Conservation (phyloP, 257 asterid genomes). For the Ilex aquifolium region DNA sequence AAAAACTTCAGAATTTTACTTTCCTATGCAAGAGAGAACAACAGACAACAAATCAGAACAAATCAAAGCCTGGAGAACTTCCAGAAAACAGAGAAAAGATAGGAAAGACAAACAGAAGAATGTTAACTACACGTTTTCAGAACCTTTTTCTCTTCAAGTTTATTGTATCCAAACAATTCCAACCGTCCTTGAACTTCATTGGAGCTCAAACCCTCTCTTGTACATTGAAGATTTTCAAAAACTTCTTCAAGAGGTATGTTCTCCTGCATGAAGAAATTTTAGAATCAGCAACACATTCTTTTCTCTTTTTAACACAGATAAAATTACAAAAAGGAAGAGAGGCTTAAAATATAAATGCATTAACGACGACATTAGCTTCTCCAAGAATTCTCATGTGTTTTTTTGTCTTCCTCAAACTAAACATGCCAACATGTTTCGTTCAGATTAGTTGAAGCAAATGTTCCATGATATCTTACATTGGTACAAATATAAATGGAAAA, state of each 20-base stretch:
- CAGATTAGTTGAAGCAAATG: background rate
- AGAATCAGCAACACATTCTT: background rate
- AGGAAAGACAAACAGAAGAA: background rate
- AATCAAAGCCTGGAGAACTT: background rate
- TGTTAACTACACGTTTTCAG: background rate
- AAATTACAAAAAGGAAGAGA: background rate
- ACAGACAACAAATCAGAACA: background rate
- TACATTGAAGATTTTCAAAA: constrained; percentile 25
- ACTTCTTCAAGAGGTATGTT: constrained; percentile 28
- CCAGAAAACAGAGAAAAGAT: background rate
- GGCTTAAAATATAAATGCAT: background rate
- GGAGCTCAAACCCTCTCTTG: constrained; percentile 19
- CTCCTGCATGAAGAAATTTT: constrained; percentile 15
- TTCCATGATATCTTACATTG: background rate
- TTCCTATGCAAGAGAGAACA: constrained; percentile 12
- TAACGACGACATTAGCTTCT: background rate
- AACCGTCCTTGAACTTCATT: constrained; percentile 21
- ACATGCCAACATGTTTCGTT: background rate
- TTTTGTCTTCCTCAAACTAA: background rate
- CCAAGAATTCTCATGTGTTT: background rate
- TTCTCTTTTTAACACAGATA: background rate
- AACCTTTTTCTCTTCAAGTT: constrained; percentile 37
- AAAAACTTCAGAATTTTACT: constrained; percentile 29
- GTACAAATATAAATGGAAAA: too few relatives aligned
- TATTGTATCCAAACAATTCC: constrained; percentile 23